Evolutionary conservation across 768 basidiomycete genomes (phyloP).

Genomic region (Leccinum truebloodii): DNA sequence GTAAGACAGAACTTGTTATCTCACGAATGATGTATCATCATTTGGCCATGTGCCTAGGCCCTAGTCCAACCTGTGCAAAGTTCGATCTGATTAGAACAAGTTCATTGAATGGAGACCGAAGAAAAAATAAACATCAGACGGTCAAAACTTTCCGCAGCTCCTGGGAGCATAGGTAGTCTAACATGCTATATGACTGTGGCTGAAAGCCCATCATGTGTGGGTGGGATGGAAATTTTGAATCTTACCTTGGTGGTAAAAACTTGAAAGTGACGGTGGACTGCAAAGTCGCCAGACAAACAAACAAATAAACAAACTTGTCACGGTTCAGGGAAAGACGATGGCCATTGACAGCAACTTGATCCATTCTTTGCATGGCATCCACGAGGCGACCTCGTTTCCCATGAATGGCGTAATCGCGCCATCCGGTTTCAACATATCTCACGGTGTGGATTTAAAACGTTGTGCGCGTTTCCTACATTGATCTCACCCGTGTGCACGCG

Average conservation of each 20-base stretch:
- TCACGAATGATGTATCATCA: not conserved
- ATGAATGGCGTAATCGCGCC: conserved; percentile 25
- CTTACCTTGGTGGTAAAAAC: not conserved
- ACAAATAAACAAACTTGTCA: not conserved
- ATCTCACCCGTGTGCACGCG: conserved; percentile 4
- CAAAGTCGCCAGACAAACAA: not conserved
- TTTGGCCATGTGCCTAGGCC: not conserved
- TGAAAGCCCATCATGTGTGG: conserved; percentile 15
- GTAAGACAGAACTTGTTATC: not conserved
- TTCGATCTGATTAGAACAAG: conserved; percentile 2
- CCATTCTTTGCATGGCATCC: conserved; percentile 14
- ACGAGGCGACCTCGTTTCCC: conserved; percentile 34
- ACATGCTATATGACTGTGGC: conserved; percentile 33
- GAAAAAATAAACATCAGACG: not conserved
- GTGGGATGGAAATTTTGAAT: not conserved
- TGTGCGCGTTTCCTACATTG: conserved; percentile 10
- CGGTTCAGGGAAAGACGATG: conserved; percentile 9
- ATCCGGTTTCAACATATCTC: conserved; percentile 16
- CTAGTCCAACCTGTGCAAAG: not conserved
- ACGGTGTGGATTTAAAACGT: conserved; percentile 23
- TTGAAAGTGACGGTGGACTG: no score
- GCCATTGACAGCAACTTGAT: not conserved
- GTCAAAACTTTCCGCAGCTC: conserved; percentile 26
- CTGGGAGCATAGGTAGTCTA: conserved; percentile 33
- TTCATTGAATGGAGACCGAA: not conserved